These are phyloP conservation scores for Boletus vermiculosoides DNA, from an alignment of 768 basidiomycete genomes.

Conservation along the genomic window DNA sequence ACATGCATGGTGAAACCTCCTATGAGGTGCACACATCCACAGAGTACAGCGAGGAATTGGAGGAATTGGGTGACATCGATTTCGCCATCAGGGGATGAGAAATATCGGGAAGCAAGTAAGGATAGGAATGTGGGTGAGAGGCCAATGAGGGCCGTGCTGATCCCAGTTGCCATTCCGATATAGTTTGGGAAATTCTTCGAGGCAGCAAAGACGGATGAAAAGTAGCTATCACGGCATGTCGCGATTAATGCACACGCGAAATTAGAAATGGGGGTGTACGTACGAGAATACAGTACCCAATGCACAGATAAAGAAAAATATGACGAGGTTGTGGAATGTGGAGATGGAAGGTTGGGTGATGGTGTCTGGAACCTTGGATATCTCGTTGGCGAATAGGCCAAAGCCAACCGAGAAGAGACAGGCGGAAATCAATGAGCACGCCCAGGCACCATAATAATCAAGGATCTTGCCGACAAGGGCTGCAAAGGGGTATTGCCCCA, in stretches of 20 bases:
- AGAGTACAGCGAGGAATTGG: slow-evolving; percentile 53
- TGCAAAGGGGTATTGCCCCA: slow-evolving; percentile 77
- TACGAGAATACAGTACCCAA: slow-evolving; percentile 74
- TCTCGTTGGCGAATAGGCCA: slow-evolving; percentile 57
- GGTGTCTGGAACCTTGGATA: slow-evolving; percentile 45
- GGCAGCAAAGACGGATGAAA: slow-evolving; percentile 74
- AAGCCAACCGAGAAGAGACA: slow-evolving; percentile 60
- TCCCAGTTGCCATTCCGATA: slow-evolving; percentile 64
- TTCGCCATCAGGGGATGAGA: slow-evolving; percentile 47
- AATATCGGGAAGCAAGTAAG: slow-evolving; percentile 57
- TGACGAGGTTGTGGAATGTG: slow-evolving; percentile 51
- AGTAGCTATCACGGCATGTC: slow-evolving; percentile 43
- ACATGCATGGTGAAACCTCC: slow-evolving; percentile 47
- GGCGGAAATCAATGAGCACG: slow-evolving; percentile 63
- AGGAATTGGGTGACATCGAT: slow-evolving; percentile 51
- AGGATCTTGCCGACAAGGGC: slow-evolving; percentile 66
- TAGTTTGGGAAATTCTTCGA: slow-evolving; percentile 66
- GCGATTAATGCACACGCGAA: not conserved
- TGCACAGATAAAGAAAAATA: slow-evolving; percentile 62
- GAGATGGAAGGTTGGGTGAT: slow-evolving; percentile 38
- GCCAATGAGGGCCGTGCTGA: slow-evolving; percentile 73
- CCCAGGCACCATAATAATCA: slow-evolving; percentile 65
- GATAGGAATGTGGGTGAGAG: slow-evolving; percentile 77
- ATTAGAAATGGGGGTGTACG: slow-evolving; percentile 27
- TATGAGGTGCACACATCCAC: slow-evolving; percentile 51